A percentile compares a stretch with the other conserved stretches of the same genome.
Conservation (phyloP, 192 early-diverging fungal species). For the Phlyctochytrium arcticum region DNA sequence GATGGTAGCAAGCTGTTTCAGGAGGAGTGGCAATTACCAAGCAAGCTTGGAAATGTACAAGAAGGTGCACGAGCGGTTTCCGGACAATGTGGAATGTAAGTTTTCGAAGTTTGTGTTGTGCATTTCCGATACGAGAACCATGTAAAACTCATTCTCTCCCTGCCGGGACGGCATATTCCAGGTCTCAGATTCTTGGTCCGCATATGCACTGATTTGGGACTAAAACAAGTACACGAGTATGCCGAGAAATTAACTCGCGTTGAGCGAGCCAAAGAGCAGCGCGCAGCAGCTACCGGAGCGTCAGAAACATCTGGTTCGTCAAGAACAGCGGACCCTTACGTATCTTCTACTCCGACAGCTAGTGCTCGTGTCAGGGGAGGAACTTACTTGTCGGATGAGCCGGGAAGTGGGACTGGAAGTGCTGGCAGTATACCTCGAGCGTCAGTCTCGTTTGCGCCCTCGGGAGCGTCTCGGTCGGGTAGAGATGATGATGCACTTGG, state of each 20-base stretch:
- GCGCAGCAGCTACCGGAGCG: background rate
- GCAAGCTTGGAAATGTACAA: slow-evolving; percentile 54
- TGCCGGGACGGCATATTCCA: slow-evolving; percentile 7
- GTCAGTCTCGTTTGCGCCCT: too few species aligned
- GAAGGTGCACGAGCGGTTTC: slow-evolving; percentile 48
- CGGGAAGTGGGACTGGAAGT: too few species aligned
- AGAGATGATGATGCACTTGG: too few species aligned
- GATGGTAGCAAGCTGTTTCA: slow-evolving; percentile 54
- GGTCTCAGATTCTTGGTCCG: slow-evolving; percentile 56
- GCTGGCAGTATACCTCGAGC: too few species aligned
- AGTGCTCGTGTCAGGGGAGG: too few species aligned
- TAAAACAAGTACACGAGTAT: slow-evolving; percentile 57
- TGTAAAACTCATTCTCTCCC: background rate
- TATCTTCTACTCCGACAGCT: too few species aligned
- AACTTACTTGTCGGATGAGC: too few species aligned
- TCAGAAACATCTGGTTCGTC: too few species aligned
- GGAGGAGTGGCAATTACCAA: slow-evolving; percentile 54
- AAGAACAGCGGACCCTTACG: too few species aligned
- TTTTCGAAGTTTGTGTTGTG: too few species aligned
- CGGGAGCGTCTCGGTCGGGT: too few species aligned
- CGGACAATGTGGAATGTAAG: slow-evolving; percentile 56
- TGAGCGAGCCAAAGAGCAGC: slow-evolving; percentile 38
- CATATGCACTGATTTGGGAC: slow-evolving; percentile 56
- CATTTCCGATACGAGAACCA: too few species aligned
- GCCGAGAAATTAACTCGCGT: slow-evolving; percentile 37